Base-by-base conservation (phyloP, 768 basidiomycete species). In the Leccinum disarticulatum region DNA sequence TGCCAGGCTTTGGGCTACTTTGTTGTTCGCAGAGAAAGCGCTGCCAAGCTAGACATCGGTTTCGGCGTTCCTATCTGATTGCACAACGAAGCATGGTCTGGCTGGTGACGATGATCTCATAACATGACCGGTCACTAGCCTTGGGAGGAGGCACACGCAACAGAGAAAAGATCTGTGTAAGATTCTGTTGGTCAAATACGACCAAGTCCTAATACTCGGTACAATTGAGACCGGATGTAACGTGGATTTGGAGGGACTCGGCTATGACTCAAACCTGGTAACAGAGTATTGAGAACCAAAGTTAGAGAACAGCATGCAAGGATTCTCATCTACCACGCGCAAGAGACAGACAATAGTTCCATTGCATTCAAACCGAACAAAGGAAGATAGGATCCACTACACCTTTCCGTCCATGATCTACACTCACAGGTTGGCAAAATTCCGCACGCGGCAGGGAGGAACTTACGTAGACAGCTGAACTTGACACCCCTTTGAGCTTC, bases 401-500 rank as follows among this genome's bases (percentile, higher is more conserved):
- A 66, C 57, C 59, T 70, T 72, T 51, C 64, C 62, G 17, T 57
- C 56, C 31, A 61, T 54, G 46, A 71, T 70, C 69, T 70, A 41
- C 27, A 28, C 41, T 43, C n/a, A 15, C 17, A 55, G 9, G 19
- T 48, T 43, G 15, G 8, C 7, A 54, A 17, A 9, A 6, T 25
- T 31, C 33, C 28, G 15, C 17, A 31, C 3, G 49, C 10, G 1
- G 9, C 7, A 17, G 1, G 22, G 6, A 51, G 27, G 31, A 28
- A 66, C 69, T 19, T 59, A 70, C 68, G 22, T 68, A 55, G 61
- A 58, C 38, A n/a, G 75, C 57, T 14, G 75, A 52, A 78, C 70
- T 65, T 73, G 78, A 55, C 72, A 73, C 25, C 14, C 80, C 79
- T 62, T 83, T 87, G 55, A 86, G 76, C 65, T 85, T 87, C 71